phyloP scores from a whole-genome alignment of 495 filamentous ascomycete species.

The Thozetella sp. region DNA sequence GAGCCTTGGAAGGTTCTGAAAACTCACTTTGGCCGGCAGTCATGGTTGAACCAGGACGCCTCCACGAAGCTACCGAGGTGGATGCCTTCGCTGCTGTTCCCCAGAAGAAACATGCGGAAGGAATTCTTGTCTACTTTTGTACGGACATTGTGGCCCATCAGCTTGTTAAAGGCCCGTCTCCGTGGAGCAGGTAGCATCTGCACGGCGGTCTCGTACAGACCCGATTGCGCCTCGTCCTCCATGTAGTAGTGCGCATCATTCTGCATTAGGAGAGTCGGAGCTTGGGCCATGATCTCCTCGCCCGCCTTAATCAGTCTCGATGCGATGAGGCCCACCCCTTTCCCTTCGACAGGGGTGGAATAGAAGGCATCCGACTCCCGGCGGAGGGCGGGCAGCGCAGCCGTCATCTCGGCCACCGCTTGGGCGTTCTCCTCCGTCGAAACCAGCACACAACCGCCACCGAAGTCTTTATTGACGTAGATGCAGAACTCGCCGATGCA shows the following conservation, averaged over 20 bases:
- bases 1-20: not conserved
- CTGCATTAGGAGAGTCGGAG: constrained; percentile 31
- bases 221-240: constrained; percentile 10
- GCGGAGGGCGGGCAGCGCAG: not conserved
- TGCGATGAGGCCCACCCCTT: constrained; percentile 40
- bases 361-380: constrained; percentile 21
- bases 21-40: constrained; percentile 46
- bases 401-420: constrained; percentile 16
- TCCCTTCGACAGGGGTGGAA: constrained; percentile 28
- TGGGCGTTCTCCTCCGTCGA: constrained; percentile 26
- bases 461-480: constrained; percentile 22
- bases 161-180: constrained; percentile 24
- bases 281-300: constrained; percentile 34
- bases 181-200: constrained; percentile 20
- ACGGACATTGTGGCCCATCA: constrained; percentile 28
- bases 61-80: constrained; percentile 39
- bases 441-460: constrained; percentile 31
- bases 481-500: constrained; percentile 38
- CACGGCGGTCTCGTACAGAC: constrained; percentile 30
- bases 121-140: constrained; percentile 39
- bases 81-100: constrained; percentile 16
- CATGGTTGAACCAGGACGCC: constrained; percentile 39
- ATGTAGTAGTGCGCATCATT: constrained; percentile 24
- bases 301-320: constrained; percentile 34
- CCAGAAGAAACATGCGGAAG: constrained; percentile 37